phyloP scores from a whole-genome alignment of 2,329 filamentous ascomycete genomes.

The Helicocarpus griseus region DNA sequence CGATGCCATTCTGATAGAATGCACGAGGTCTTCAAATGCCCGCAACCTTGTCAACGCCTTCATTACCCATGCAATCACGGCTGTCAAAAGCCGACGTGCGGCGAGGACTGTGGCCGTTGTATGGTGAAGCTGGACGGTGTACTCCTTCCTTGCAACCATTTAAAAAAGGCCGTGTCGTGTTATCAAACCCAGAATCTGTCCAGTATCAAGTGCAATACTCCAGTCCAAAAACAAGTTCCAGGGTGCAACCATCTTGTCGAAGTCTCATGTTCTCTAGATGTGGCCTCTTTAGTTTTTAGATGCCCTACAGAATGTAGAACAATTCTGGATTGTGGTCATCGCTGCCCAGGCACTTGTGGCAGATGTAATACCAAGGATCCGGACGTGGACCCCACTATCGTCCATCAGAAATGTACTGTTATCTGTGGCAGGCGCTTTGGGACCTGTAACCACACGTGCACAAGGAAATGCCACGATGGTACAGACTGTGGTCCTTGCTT shows the following conservation, averaged over 20 bases:
- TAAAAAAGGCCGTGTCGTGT: slow-evolving; percentile 9
- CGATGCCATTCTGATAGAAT: background rate
- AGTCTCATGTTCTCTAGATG: background rate
- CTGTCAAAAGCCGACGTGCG: slow-evolving; percentile 12
- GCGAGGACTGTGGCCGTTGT: slow-evolving; percentile 14
- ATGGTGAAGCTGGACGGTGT: slow-evolving; percentile 2
- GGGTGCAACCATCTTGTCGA: background rate
- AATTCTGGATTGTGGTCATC: slow-evolving; percentile 11
- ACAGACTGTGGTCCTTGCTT: slow-evolving; percentile 12
- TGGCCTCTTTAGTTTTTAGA: background rate
- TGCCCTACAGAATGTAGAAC: slow-evolving; percentile 7
- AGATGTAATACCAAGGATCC: slow-evolving; percentile 1
- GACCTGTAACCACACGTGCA: background rate
- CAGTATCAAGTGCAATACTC: slow-evolving; percentile 10
- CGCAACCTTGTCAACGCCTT: background rate
- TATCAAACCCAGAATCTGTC: slow-evolving; percentile 11
- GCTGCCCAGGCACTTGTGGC: slow-evolving; percentile 6
- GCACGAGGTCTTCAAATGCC: background rate
- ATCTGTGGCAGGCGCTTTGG: slow-evolving; percentile 13
- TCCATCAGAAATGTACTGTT: slow-evolving; percentile 9
- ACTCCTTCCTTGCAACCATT: slow-evolving; percentile 10
- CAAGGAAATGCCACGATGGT: slow-evolving; percentile 10
- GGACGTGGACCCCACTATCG: slow-evolving; percentile 3
- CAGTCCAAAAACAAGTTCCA: background rate
- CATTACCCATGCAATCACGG: slow-evolving; percentile 12